Conservation (phyloP, 306 rosid species). For the Begonia masoniana region DNA sequence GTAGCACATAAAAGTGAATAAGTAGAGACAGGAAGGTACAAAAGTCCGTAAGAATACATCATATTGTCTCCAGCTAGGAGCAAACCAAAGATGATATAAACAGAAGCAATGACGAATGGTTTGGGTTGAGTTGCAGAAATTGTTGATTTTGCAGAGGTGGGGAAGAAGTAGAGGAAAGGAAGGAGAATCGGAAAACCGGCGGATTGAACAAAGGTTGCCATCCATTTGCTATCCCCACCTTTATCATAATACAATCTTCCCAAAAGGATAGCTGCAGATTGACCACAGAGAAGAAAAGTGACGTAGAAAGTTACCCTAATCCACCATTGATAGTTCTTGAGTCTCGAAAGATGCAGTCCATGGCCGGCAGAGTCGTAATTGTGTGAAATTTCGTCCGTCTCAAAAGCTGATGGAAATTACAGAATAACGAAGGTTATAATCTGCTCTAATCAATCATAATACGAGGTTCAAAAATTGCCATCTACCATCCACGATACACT, state of each 20-base stretch:
- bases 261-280: conserved; percentile 38
- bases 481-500: no score
- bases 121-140: conserved; percentile 13
- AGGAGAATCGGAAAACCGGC: conserved; percentile 46
- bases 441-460: no score
- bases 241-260: conserved; percentile 44
- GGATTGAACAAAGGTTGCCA: conserved; percentile 55
- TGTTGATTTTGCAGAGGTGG: conserved; percentile 5
- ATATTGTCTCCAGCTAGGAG: conserved; percentile 13
- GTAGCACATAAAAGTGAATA: conserved; percentile 27
- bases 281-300: conserved; percentile 30
- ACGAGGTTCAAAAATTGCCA: no score
- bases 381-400: conserved; percentile 4
- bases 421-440: background rate
- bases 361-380: background rate
- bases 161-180: conserved; percentile 25
- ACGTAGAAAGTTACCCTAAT: conserved; percentile 12
- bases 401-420: conserved; percentile 11
- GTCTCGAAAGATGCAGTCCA: background rate
- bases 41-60: conserved; percentile 26
- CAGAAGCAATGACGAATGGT: conserved; percentile 3
- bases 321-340: background rate
- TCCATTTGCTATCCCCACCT: conserved; percentile 62
- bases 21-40: conserved; percentile 34
- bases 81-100: conserved; percentile 11